Evolutionary conservation across 345 rosid species (phyloP), one percentile per base, ranked within the genome.

Genomic region (Orychophragmus violaceus): DNA sequence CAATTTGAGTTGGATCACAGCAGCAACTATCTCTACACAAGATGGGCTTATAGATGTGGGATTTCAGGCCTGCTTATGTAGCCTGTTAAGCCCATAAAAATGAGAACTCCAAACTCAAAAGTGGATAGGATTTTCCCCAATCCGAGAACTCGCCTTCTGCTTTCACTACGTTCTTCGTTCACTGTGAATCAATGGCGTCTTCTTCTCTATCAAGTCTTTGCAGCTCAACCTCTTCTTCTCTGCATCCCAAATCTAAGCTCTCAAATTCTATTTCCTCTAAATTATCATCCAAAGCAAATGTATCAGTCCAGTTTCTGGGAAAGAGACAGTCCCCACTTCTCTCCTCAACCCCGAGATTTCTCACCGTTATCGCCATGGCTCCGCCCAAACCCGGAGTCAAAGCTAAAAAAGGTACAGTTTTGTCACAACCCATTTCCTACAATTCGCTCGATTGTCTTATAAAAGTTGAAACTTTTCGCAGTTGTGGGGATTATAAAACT

Each of bases 351-450:
- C 82, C 86, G 5, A 78, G 85, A 58, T 80, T 84, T 49, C 84
- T 86, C 74, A 82, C 94, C 14, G 83, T 90, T 66, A 77, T 79
- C 35, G 95, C 99, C 79, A 94, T 94, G 99, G 97, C 95, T 76
- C 96, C 96, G 6, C 97, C 99, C 23, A 93, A 93, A 59, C 85
- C 92, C 10, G 87, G 87, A 19, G 92, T 88, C 12, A 90, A 88
- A 80, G 37, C 94, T 59, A 93, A 93, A 77, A 93, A 90, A 81
- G 97, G 97, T 87, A 16, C 39, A 9, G 4, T 52, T 52, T 27
- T 11, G 35, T 79, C n/a, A 24, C 23, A 41, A 62, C 66, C 59
- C 74, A 18, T 22, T 55, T 49, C 52, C 37, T 19, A 2, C 0
- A 41, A 28, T 2, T 8, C 0, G 48, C 28, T 37, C 5, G n/a